phyloP scores from a whole-genome alignment of 1,139 yeast species.

The Suhomyces wounanorum region DNA sequence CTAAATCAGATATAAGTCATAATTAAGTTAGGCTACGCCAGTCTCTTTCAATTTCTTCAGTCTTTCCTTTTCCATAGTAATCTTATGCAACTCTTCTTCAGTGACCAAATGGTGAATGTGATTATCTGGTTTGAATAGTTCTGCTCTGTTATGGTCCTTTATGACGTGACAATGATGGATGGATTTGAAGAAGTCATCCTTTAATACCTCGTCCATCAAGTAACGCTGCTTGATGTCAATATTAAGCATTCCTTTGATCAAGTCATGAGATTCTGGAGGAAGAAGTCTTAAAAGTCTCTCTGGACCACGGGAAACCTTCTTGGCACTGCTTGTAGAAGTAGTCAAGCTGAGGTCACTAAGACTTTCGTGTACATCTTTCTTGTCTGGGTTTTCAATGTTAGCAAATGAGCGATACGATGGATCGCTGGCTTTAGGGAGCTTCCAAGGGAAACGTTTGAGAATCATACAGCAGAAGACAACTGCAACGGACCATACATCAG shows the following conservation, averaged over 20 bases:
- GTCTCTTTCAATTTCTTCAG: constrained; percentile 26
- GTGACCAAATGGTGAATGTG: constrained; percentile 61
- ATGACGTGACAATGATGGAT: constrained; percentile 33
- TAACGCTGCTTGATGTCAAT: constrained; percentile 31
- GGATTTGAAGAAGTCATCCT: constrained; percentile 29
- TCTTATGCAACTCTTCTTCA: constrained; percentile 52
- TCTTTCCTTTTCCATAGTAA: constrained; percentile 38
- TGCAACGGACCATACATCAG: constrained; percentile 79
- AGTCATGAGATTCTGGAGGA: constrained; percentile 37
- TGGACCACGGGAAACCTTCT: constrained; percentile 27
- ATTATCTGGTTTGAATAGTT: constrained; percentile 23
- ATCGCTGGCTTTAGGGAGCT: constrained; percentile 63
- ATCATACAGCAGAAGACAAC: constrained; percentile 77
- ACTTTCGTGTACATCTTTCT: constrained; percentile 5
- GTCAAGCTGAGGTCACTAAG: constrained; percentile 7
- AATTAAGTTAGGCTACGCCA: constrained; percentile 3
- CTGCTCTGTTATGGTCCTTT: constrained; percentile 8
- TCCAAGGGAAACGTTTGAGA: constrained; percentile 77
- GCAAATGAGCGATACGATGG: constrained; percentile 51
- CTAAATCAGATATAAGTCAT: neutral
- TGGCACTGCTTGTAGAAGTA: neutral
- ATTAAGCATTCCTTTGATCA: constrained; percentile 38
- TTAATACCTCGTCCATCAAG: constrained; percentile 33
- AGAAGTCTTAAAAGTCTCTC: constrained; percentile 38
- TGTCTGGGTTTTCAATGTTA: constrained; percentile 18